Evolutionary conservation across 2,329 filamentous ascomycete species (phyloP).

Genomic region (Verticillium albo-atrum): DNA sequence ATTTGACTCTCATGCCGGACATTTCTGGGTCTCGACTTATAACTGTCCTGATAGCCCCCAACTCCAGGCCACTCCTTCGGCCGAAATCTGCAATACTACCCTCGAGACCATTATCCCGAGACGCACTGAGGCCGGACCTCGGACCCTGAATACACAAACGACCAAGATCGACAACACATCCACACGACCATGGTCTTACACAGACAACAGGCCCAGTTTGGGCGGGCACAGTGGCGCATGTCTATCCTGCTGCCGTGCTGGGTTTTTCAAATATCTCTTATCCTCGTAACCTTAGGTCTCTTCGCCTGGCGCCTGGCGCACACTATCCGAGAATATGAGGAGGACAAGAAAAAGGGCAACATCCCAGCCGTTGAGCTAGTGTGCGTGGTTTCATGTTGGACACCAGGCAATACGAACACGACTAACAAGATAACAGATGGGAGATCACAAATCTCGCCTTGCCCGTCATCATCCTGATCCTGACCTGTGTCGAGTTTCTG

Average conservation of each 20-base stretch:
- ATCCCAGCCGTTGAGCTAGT: conserved; percentile 42
- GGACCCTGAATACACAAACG: neutral
- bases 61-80: neutral
- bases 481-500: conserved; percentile 42
- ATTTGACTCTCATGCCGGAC: neutral
- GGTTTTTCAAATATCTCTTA: conserved; percentile 40
- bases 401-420: neutral
- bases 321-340: conserved; percentile 37
- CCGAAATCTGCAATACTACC: neutral
- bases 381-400: conserved; percentile 35
- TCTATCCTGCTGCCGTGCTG: conserved; percentile 44
- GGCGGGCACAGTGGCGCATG: conserved; percentile 46
- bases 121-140: neutral
- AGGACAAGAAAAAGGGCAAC: conserved; percentile 31
- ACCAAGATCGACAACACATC: neutral
- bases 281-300: conserved; percentile 43
- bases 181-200: conserved; percentile 34
- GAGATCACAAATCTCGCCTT: conserved; percentile 47
- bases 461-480: conserved; percentile 39
- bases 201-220: conserved; percentile 47
- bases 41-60: neutral
- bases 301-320: conserved; percentile 49
- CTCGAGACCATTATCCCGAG: neutral
- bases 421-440: conserved; percentile 36
- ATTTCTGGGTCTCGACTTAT: neutral